A percentile compares a stretch with the other conserved stretches of the same genome.
These are phyloP conservation scores for Cercospora citrullina DNA, from an alignment of 2,329 filamentous ascomycete genomes.

Conservation along the genomic window DNA sequence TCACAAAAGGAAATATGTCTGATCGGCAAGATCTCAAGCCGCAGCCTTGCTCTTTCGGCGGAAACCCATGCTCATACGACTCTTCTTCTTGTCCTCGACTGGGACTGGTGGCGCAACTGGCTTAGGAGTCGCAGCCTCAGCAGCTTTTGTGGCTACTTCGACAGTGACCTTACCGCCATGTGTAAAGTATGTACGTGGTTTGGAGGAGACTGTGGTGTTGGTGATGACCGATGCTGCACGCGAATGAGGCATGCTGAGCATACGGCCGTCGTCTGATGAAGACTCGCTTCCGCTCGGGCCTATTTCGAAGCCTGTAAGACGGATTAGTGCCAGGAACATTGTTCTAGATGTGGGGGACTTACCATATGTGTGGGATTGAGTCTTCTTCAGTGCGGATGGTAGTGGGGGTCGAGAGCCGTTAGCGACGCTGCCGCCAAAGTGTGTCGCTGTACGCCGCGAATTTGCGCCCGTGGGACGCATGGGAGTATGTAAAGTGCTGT, in stretches of 20 bases:
- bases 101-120: conserved; percentile 6
- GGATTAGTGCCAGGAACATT: background rate
- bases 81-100: conserved; percentile 30
- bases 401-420: conserved; percentile 13
- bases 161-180: conserved; percentile 33
- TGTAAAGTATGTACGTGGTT: conserved; percentile 34
- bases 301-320: conserved; percentile 19
- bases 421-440: conserved; percentile 11
- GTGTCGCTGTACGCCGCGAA: conserved; percentile 19
- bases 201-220: conserved; percentile 17
- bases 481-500: conserved; percentile 10
- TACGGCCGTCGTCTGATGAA: conserved; percentile 25
- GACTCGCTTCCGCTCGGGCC: conserved; percentile 30
- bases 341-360: conserved; percentile 13
- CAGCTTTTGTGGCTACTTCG: conserved; percentile 15
- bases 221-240: conserved; percentile 19
- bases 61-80: conserved; percentile 31
- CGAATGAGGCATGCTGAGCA: conserved; percentile 18
- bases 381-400: conserved; percentile 25
- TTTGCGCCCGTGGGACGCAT: conserved; percentile 11
- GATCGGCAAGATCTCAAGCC: background rate
- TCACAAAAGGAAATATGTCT: conserved; percentile 8
- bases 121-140: conserved; percentile 1
- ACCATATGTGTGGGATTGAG: conserved; percentile 32
- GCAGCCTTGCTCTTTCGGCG: conserved; percentile 27